Evolutionary conservation across 176 grass and related monocot species (phyloP), one percentile per base, ranked within the genome.

Genomic region (Secale cereale): DNA sequence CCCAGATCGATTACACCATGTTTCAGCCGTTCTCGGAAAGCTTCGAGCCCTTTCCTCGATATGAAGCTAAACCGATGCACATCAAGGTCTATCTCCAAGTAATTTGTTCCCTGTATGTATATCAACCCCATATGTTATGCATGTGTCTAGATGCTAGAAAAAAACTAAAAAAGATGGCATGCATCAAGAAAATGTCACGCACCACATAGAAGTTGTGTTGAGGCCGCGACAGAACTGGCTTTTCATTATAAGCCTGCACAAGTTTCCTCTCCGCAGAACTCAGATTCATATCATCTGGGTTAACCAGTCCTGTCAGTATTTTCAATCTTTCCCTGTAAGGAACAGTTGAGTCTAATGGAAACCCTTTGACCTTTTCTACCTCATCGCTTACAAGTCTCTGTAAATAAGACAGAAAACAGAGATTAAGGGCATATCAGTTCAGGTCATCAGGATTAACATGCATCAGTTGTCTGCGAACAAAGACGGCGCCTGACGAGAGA

Each of bases 11-110:
- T 86, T n/a, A 94, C 67, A n/a, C 93, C 91, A 77, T 95, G 35
- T 22, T 95, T 98, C 81, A 98, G 75, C 56, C 90, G 59, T 66
- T 98, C 91, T 68, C 88, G 86, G 52, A 95, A 98, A 8, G 93
- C 86, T 89, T 98, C 93, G 2, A 98, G 86, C 70, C 93, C 97
- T 91, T 92, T 94, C 76, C 97, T 95, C 61, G 97, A 94, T 76
- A 98, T 94, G 88, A 87, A 94, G 79, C 93, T 98, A 77, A 94
- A 98, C 7, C 91, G 93, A 81, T 98, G 93, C 70, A 98, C 89
- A 86, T 98, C 97, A 73, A 95, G 74, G 52, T 98, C 93, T 6
- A 98, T 94, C 86, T 98, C 97, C 84, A 98, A 92, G 78, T 98
- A 98, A 88, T 98, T 94, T 82, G 97, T 66, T 89, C 89, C 97